phyloP scores from a whole-genome alignment of 2,329 filamentous ascomycete genomes.

The Anthostomella pinea region DNA sequence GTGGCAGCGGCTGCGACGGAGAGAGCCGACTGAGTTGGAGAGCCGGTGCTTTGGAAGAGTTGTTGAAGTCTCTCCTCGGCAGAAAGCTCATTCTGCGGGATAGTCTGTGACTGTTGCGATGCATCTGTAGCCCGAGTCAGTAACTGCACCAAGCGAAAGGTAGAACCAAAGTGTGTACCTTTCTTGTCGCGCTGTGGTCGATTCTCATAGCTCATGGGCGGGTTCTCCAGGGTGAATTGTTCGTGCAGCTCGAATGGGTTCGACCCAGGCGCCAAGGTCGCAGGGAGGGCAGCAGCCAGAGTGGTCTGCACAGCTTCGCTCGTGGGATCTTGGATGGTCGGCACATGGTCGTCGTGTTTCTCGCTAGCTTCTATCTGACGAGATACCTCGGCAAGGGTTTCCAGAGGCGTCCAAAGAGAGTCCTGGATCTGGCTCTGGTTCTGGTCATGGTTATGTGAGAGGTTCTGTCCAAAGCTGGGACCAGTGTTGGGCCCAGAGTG shows the following conservation, averaged over 20 bases:
- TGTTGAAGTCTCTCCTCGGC: slow-evolving; percentile 51
- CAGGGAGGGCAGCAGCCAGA: slow-evolving; percentile 18
- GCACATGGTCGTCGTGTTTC: slow-evolving; percentile 50
- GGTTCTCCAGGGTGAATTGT: slow-evolving; percentile 57
- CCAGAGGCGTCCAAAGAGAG: slow-evolving; percentile 74
- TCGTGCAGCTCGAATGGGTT: slow-evolving; percentile 53
- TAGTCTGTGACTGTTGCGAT: slow-evolving; percentile 11
- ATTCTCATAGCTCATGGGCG: slow-evolving; percentile 48
- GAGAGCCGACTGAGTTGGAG: slow-evolving; percentile 47
- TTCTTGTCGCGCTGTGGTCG: slow-evolving; percentile 34
- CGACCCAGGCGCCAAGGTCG: slow-evolving; percentile 8
- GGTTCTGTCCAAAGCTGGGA: slow-evolving; percentile 4
- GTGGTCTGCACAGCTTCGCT: slow-evolving; percentile 23
- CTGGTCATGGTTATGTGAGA: slow-evolving; percentile 23
- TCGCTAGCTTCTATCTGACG: slow-evolving; percentile 69
- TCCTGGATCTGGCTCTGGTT: slow-evolving; percentile 42
- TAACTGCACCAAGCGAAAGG: slow-evolving; percentile 10
- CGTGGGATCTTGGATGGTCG: slow-evolving; percentile 17
- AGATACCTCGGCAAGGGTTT: slow-evolving; percentile 85
- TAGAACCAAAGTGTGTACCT: slow-evolving; percentile 28
- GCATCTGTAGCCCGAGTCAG: slow-evolving; percentile 17
- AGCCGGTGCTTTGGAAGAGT: slow-evolving; percentile 36
- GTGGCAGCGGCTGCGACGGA: slow-evolving; percentile 56
- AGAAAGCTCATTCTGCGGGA: slow-evolving; percentile 34
- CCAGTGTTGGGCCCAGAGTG: slow-evolving; percentile 32